Percentiles rank a stretch among this genome's conserved stretches.
Evolutionary conservation across 208 protist species (phyloP).

Genomic region (Spongospora subterranea): DNA sequence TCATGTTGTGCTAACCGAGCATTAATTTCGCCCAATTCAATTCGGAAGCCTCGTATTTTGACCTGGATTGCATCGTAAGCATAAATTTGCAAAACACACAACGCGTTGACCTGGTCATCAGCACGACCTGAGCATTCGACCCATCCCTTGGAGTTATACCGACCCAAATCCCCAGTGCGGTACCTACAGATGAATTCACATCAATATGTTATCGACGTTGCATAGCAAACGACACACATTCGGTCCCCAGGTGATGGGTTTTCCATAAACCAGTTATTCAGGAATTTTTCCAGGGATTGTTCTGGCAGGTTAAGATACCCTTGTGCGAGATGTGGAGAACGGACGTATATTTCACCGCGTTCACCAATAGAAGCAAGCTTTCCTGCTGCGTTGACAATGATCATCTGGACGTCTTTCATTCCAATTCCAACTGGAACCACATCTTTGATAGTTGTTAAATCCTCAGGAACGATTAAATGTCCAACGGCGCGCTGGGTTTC

Average conservation of each 20-base stretch:
- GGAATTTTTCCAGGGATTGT: neutral
- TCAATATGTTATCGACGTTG: neutral
- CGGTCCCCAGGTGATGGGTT: neutral
- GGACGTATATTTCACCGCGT: neutral
- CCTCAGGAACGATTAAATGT: neutral
- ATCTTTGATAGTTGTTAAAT: neutral
- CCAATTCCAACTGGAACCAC: neutral
- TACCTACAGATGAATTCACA: neutral
- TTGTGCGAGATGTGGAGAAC: neutral
- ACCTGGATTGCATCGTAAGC: constrained; percentile 68
- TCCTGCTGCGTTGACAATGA: neutral
- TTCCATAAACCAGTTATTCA: neutral
- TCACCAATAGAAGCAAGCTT: neutral
- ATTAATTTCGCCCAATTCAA: constrained; percentile 78
- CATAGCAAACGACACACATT: neutral
- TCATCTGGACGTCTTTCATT: neutral
- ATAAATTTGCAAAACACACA: neutral
- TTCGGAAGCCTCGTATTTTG: constrained; percentile 78
- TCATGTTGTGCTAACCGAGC: constrained; percentile 68
- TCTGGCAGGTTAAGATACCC: neutral
- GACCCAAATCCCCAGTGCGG: neutral
- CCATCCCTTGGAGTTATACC: neutral
- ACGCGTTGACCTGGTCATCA: neutral
- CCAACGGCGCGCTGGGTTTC: constrained; percentile 60
- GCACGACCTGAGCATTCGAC: neutral